Conservation (phyloP, 139 green algal genomes). For the Klebsormidium nitens region DNA sequence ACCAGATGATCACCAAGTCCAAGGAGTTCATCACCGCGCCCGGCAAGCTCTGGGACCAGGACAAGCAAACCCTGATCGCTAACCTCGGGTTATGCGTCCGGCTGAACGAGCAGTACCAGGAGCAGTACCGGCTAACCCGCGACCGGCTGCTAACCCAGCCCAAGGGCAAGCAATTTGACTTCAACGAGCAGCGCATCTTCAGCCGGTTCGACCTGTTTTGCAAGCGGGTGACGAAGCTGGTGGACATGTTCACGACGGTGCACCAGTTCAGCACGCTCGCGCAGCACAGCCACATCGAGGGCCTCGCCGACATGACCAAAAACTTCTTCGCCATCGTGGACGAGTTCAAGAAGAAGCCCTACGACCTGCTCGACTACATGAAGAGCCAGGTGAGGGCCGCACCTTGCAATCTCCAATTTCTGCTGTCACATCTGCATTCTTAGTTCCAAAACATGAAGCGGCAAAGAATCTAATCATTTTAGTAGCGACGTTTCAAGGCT, state of each 20-base stretch:
- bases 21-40: constrained; percentile 56
- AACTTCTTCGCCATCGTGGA: constrained; percentile 78
- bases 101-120: constrained; percentile 60
- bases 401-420: too few species aligned
- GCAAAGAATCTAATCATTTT: too few species aligned
- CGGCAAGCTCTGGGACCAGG: constrained; percentile 72
- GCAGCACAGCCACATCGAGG: constrained; percentile 88
- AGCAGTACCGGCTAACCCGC: constrained; percentile 62
- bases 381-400: too few species aligned
- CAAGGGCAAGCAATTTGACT: constrained; percentile 65
- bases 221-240: constrained; percentile 81
- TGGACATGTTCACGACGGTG: constrained; percentile 81
- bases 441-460: too few species aligned
- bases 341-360: constrained; percentile 79
- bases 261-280: constrained; percentile 78
- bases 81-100: constrained; percentile 47
- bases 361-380: constrained; percentile 82
- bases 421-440: too few species aligned
- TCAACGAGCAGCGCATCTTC: constrained; percentile 70
- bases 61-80: constrained; percentile 57
- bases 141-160: constrained; percentile 50
- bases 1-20: constrained; percentile 71
- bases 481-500: too few species aligned
- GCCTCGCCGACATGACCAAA: constrained; percentile 63
- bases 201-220: constrained; percentile 83